Evolutionary conservation across 2,329 filamentous ascomycete species (phyloP).

Genomic region (Pseudogymnoascus sp.): DNA sequence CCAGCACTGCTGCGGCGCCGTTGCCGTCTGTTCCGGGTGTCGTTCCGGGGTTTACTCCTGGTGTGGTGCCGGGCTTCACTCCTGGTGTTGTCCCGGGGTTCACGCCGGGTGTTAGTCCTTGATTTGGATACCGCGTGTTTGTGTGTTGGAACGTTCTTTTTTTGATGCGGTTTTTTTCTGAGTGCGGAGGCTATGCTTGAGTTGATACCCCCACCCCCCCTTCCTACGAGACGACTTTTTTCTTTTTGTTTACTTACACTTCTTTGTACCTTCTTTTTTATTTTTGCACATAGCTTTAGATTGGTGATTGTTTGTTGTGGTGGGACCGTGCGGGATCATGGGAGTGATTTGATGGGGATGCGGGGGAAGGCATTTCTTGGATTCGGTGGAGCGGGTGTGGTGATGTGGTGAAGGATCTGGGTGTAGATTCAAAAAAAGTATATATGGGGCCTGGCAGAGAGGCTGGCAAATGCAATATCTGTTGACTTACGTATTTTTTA

Average conservation of each 20-base stretch:
- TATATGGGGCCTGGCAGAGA: background rate
- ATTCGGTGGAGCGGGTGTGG: background rate
- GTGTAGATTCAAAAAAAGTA: background rate
- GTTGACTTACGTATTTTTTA: background rate
- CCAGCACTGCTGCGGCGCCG: background rate
- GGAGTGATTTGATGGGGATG: background rate
- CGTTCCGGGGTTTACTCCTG: background rate
- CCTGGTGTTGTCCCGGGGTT: background rate
- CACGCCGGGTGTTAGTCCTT: background rate
- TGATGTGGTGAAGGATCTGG: background rate
- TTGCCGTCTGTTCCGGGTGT: background rate
- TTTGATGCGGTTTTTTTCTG: background rate
- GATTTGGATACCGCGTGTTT: background rate
- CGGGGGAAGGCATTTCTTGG: background rate
- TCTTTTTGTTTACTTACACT: background rate
- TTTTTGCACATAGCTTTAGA: background rate
- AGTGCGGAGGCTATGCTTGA: background rate
- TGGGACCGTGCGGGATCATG: background rate
- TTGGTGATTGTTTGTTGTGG: background rate
- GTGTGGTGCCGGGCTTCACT: background rate
- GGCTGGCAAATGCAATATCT: background rate
- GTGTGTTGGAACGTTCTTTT: background rate
- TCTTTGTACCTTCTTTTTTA: background rate
- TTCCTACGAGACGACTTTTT: background rate
- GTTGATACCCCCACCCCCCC: background rate